Percentiles rank a stretch among this genome's conserved stretches.
Conservation (phyloP, 306 rosid species). For the Quercus variabilis region DNA sequence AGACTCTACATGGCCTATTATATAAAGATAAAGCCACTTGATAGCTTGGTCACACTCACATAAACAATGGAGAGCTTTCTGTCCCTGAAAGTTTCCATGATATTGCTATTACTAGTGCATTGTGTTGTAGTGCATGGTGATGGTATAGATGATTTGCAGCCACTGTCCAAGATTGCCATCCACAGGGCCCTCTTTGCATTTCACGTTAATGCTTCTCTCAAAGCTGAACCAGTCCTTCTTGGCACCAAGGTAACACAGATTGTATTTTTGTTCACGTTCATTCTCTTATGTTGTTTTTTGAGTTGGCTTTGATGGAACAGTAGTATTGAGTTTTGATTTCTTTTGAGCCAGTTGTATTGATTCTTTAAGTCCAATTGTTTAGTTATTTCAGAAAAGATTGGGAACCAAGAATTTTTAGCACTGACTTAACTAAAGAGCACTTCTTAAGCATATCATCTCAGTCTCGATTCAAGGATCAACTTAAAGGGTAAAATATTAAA, state of each 20-base stretch:
- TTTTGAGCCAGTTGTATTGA: neutral
- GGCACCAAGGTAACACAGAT: neutral
- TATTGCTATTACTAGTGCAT: neutral
- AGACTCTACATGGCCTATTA: too few relatives aligned
- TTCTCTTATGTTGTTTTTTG: neutral
- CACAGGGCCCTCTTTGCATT: neutral
- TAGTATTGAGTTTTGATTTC: neutral
- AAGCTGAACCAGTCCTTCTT: neutral
- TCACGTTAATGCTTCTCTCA: neutral
- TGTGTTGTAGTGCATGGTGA: neutral
- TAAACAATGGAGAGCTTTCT: neutral
- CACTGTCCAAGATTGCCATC: slow-evolving; percentile 8
- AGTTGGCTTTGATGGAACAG: neutral
- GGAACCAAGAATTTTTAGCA: too few relatives aligned
- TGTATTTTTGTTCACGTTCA: too few relatives aligned
- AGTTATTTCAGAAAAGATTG: too few relatives aligned
- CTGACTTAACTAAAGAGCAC: too few relatives aligned
- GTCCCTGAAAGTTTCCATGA: neutral
- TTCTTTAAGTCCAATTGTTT: too few relatives aligned
- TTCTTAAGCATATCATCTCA: too few relatives aligned
- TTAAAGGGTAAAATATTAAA: too few relatives aligned
- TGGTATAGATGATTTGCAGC: slow-evolving; percentile 2
- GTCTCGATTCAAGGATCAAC: too few relatives aligned
- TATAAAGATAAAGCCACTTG: too few relatives aligned
- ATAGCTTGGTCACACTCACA: neutral